phyloP scores from a whole-genome alignment of 2,329 filamentous ascomycete species.

The Aspergillus tubingensis region DNA sequence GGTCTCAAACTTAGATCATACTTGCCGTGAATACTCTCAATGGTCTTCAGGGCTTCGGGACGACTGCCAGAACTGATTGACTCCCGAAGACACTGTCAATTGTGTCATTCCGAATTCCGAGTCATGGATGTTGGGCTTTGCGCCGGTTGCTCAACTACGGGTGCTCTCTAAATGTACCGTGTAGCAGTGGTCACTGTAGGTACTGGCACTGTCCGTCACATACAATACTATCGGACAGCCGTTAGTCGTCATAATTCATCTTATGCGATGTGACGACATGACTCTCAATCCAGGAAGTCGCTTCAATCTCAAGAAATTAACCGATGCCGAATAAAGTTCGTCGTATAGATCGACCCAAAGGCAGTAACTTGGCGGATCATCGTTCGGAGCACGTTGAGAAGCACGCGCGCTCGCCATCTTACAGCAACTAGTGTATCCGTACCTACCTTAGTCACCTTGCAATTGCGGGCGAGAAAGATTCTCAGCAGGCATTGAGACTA shows the following conservation, averaged over 20 bases:
- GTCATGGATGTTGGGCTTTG: too few relatives aligned
- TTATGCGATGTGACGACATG: too few relatives aligned
- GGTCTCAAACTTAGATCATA: not conserved
- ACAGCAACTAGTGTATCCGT: not conserved
- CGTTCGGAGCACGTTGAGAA: slow-evolving; percentile 3
- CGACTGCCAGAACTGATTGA: not conserved
- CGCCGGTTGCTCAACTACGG: too few relatives aligned
- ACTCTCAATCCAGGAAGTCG: too few relatives aligned
- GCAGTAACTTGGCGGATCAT: not conserved
- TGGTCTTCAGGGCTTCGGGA: not conserved
- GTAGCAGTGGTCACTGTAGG: too few relatives aligned
- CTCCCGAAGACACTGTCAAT: not conserved
- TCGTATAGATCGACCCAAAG: not conserved
- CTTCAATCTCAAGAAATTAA: not conserved
- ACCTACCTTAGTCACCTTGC: slow-evolving; percentile 5
- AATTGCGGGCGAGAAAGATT: not conserved
- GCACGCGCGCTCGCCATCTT: not conserved
- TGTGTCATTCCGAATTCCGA: too few relatives aligned
- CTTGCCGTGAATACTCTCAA: not conserved
- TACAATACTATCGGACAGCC: too few relatives aligned
- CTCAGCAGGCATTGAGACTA: not conserved
- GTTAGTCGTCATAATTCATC: too few relatives aligned
- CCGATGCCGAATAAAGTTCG: not conserved
- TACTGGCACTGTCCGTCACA: too few relatives aligned
- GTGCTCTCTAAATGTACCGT: too few relatives aligned